Conservation (phyloP, 2,329 filamentous ascomycete species). For the Hymenoscyphus infarciens region DNA sequence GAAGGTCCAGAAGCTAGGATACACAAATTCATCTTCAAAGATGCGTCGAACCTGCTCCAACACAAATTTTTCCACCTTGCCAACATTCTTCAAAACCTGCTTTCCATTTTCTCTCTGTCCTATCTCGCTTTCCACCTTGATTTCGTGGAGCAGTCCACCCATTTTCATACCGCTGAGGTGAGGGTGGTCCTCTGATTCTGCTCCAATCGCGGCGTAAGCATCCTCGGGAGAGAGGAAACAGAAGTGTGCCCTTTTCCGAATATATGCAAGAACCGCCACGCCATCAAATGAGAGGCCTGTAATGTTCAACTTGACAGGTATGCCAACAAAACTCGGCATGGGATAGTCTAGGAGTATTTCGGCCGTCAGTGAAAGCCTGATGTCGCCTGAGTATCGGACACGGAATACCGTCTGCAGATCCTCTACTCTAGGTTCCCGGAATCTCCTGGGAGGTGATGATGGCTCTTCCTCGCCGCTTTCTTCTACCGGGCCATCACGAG, state of each 20-base stretch:
- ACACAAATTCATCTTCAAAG: constrained; percentile 98
- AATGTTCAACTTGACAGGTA: constrained; percentile 90
- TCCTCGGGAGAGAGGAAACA: constrained; percentile 94
- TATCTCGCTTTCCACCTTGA: constrained; percentile 96
- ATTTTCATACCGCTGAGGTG: constrained; percentile 43
- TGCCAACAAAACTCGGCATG: constrained; percentile 96
- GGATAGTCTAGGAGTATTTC: constrained; percentile 97
- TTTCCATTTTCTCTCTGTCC: constrained; percentile 87
- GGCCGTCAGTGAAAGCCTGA: constrained; percentile 84
- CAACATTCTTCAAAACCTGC: constrained; percentile 95
- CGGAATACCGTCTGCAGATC: constrained; percentile 92
- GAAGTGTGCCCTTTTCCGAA: constrained; percentile 84
- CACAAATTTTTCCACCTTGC: constrained; percentile 97
- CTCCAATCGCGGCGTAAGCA: constrained; percentile 64
- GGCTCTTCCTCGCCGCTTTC: constrained; percentile 31
- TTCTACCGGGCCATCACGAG: constrained; percentile 45
- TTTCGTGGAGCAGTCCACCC: constrained; percentile 83
- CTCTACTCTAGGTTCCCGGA: constrained; percentile 72
- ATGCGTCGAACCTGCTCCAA: constrained; percentile 94
- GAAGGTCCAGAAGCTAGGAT: constrained; percentile 98
- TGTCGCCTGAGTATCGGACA: constrained; percentile 82
- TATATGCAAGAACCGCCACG: constrained; percentile 86
- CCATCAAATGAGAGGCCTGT: constrained; percentile 95
- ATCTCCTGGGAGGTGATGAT: constrained; percentile 45
- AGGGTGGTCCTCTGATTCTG: constrained; percentile 23